Base-by-base conservation (phyloP, 148 eudicot genomes). In the Vaccinium corymbosum region DNA sequence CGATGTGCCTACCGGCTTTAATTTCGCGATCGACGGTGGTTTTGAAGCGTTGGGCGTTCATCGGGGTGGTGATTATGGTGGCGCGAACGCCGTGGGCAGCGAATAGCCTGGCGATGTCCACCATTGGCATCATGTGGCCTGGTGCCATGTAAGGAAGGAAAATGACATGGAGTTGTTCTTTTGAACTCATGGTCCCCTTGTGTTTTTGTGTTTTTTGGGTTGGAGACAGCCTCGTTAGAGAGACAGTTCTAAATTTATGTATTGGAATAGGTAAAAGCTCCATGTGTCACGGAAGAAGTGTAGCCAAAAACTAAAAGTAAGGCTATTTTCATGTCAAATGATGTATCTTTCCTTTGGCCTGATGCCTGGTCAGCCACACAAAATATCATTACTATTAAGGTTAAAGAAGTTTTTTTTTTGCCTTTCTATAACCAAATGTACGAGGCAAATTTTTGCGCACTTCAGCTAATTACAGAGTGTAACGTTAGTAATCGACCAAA, bases 91-190 rank as follows among this genome's bases (percentile, higher is more conserved):
- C 88, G 1, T 88, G 81, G n/a, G 90, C 71, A 0, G 91, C 86
- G 51, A 92, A 86, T 1, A 83, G 81, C 68, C 91, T 32, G 4
- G 92, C 92, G 19, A 89, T 90, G 52, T 90, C 92, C 35, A 92
- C 80, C 94, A 90, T 92, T 38, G 94, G 94, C 89, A 89, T 82
- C 89, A 92, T 90, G 85, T 90, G 94, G 52, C 94, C 94, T 14
- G 92, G 91, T 42, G 92, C 94, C 91, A 90, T 83, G 85, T 85
- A 90, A 0, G 94, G 94, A 35, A 90, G 72, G 85, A 90, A 92
- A n/a, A 84, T 50, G 10, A 89, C 84, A 15, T 90, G 90, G 22
- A 84, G 74, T 14, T 83, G 55, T 19, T 82, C 68, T 3, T 49
- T 52, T 14, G 84, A 82, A 74, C 52, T 42, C 77, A 75, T 74